These are phyloP conservation scores for Anthostomella pinea DNA, from an alignment of 2,329 filamentous ascomycete species.

Conservation along the genomic window DNA sequence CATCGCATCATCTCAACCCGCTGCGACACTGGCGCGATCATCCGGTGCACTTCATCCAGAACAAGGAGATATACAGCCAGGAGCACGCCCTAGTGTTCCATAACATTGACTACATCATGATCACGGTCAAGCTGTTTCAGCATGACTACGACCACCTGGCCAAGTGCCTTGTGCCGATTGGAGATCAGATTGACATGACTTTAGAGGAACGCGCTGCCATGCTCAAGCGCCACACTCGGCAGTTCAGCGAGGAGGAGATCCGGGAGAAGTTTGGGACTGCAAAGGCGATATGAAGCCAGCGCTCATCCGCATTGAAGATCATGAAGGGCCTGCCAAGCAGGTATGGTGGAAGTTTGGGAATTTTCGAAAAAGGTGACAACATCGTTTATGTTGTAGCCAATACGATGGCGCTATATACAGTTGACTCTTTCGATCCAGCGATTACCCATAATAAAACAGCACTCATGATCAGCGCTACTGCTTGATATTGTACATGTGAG, in stretches of 20 bases:
- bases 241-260: slow-evolving; percentile 65
- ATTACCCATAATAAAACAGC: too few species aligned
- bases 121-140: slow-evolving; percentile 64
- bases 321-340: too few species aligned
- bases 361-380: too few species aligned
- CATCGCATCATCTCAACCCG: slow-evolving; percentile 76
- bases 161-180: slow-evolving; percentile 69
- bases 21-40: slow-evolving; percentile 80
- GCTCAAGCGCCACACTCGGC: slow-evolving; percentile 62
- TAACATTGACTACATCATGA: slow-evolving; percentile 77
- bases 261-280: slow-evolving; percentile 47
- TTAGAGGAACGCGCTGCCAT: slow-evolving; percentile 61
- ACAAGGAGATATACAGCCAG: slow-evolving; percentile 63
- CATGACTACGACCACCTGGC: slow-evolving; percentile 73
- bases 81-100: slow-evolving; percentile 74
- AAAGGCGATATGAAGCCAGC: slow-evolving; percentile 9
- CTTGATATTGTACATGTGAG: too few species aligned
- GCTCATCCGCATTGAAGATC: too few species aligned
- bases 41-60: slow-evolving; percentile 67
- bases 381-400: too few species aligned
- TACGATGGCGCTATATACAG: too few species aligned
- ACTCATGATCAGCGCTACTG: too few species aligned
- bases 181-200: slow-evolving; percentile 65
- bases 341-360: too few species aligned
- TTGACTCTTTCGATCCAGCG: too few species aligned